Evolutionary conservation across 2,329 filamentous ascomycete species (phyloP).

Genomic region (Chaetomiaceae sp.): DNA sequence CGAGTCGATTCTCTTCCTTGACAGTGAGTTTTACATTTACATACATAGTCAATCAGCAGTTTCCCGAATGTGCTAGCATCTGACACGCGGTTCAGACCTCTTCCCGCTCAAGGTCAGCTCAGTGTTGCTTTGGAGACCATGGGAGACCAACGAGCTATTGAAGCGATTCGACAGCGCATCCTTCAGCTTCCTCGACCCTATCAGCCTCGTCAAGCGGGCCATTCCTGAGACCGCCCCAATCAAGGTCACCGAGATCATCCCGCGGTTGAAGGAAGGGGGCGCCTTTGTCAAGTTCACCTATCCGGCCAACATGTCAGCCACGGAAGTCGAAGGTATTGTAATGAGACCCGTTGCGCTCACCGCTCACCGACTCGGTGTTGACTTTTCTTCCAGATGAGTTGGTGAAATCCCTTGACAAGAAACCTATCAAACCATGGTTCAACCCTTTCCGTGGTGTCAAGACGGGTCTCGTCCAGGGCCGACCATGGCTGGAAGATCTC

Average conservation of each 20-base stretch:
- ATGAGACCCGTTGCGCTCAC: not conserved
- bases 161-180: conserved; percentile 49
- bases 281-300: conserved; percentile 83
- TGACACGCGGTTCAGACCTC: conserved; percentile 56
- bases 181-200: conserved; percentile 48
- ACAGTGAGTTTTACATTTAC: conserved; percentile 67
- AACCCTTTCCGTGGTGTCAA: conserved; percentile 71
- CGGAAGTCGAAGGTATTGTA: conserved; percentile 40
- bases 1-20: conserved; percentile 84
- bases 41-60: not conserved
- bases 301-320: conserved; percentile 35
- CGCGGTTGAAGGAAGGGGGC: conserved; percentile 84
- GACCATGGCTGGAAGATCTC: conserved; percentile 92
- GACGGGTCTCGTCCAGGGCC: conserved; percentile 70
- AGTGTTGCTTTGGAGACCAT: conserved; percentile 41
- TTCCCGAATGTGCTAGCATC: not conserved
- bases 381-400: conserved; percentile 42
- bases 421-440: conserved; percentile 83
- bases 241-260: conserved; percentile 75
- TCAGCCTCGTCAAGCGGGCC: conserved; percentile 54
- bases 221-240: conserved; percentile 60
- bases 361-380: not conserved
- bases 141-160: conserved; percentile 49
- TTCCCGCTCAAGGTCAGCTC: conserved; percentile 70
- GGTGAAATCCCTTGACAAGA: conserved; percentile 58